Conservation (phyloP, 352 stramenopile genomes). For the Phytopythium ostracodes region DNA sequence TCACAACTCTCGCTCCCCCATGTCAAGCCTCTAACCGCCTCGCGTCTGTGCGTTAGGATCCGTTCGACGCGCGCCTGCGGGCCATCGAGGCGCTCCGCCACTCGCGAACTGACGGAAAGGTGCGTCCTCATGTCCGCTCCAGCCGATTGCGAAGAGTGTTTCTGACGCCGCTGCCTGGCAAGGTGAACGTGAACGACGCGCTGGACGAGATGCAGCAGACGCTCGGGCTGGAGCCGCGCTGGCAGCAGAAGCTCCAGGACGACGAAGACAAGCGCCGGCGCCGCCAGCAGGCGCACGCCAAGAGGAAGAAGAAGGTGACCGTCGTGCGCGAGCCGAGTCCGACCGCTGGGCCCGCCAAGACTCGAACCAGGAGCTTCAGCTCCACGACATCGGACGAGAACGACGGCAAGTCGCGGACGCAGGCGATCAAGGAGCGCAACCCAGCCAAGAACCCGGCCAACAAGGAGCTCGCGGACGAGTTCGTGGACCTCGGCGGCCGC, state of each 20-base stretch:
- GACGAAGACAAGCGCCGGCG: conserved; percentile 30
- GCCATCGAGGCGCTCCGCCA: conserved; percentile 37
- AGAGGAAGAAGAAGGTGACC: conserved; percentile 14
- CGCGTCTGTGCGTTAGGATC: conserved; percentile 22
- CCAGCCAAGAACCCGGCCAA: conserved; percentile 31
- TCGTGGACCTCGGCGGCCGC: conserved; percentile 33
- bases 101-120: conserved; percentile 37
- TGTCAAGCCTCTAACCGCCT: neutral
- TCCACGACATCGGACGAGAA: neutral
- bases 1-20: neutral
- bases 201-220: conserved; percentile 55
- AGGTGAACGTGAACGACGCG: conserved; percentile 40
- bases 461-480: conserved; percentile 34
- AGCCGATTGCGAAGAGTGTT: neutral
- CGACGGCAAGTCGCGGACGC: conserved; percentile 9
- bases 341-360: neutral
- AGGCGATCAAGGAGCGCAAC: conserved; percentile 32
- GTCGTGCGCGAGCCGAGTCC: neutral
- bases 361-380: neutral
- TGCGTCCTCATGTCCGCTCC: neutral
- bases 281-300: conserved; percentile 18
- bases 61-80: conserved; percentile 29
- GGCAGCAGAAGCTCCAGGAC: conserved; percentile 41
- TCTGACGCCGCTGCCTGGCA: neutral
- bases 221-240: conserved; percentile 47